Conservation (phyloP, 2,329 filamentous ascomycete genomes). For the Microthyrium microscopicum region DNA sequence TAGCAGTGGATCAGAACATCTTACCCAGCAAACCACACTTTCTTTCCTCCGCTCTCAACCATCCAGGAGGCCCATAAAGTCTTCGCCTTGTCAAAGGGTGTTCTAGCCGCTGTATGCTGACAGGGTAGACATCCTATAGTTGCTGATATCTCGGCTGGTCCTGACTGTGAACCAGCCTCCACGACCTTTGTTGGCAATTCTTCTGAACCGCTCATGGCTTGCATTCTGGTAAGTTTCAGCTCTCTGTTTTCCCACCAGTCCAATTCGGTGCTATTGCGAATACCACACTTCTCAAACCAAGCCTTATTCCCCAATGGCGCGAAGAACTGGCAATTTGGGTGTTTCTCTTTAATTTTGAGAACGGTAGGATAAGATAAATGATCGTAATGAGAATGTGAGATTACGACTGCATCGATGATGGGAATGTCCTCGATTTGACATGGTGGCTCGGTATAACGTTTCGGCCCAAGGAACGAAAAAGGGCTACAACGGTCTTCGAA, state of each 20-base stretch:
- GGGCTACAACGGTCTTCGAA: conserved; percentile 80
- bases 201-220: conserved; percentile 8
- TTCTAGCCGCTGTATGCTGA: conserved; percentile 64
- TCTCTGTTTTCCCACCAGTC: conserved; percentile 90
- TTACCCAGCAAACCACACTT: conserved; percentile 65
- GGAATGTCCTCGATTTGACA: conserved; percentile 68
- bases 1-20: conserved; percentile 10
- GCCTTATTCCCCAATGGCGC: conserved; percentile 66
- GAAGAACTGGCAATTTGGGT: conserved; percentile 75
- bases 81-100: conserved; percentile 48
- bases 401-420: conserved; percentile 54
- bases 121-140: conserved; percentile 64
- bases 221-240: conserved; percentile 39
- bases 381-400: conserved; percentile 87
- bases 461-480: conserved; percentile 51
- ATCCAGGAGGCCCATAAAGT: conserved; percentile 87
- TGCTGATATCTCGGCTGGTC: conserved; percentile 40
- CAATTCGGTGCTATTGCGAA: conserved; percentile 67
- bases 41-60: conserved; percentile 54
- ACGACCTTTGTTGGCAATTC: too few species aligned
- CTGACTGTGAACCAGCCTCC: background rate
- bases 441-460: conserved; percentile 61
- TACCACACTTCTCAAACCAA: conserved; percentile 60
- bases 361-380: conserved; percentile 69
- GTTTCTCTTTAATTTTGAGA: conserved; percentile 48